Base-by-base conservation (phyloP, 176 grass and related monocot genomes). In the Aegilops bicornis region DNA sequence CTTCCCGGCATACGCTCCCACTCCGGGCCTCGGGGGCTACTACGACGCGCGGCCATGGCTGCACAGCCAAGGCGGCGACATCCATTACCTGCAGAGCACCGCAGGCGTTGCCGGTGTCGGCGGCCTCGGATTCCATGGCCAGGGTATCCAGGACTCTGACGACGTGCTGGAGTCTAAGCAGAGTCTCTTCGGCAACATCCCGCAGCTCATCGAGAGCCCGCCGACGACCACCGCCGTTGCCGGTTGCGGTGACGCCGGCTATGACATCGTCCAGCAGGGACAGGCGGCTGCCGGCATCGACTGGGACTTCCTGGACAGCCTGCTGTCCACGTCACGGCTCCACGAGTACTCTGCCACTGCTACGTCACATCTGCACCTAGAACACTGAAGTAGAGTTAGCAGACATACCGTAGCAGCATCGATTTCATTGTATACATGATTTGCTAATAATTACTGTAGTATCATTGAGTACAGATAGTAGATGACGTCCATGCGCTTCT, bases 281-380 rank as follows among this genome's bases (percentile, higher is more conserved):
- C 20, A 50, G 8, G 23, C 1, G 7, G 42, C 7, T 0, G 61
- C 20, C 14, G 60, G 47, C 40, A 62, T 92, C n/a, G 91, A 96
- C 79, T 93, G 94, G 91, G 91, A 88, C 50, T 88, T 93, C 61
- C 64, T 96, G 19, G 94, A 96, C 83, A 90, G 78, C 42, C 68
- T 93, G 87, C 68, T 95, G 13, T 91, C 91, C 1, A 81, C 85
- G 29, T 91, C 86, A 22, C 36, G 8, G 36, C 35, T 36, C 0
- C 35, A 36, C 35, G 90, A 87, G 0, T 73, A 85, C 24, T 74
- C 89, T 39, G 20, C 20, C 10, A 71, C 10, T 15, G 88, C 89
- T 63, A 15, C 89, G 82, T 12, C 68, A 0, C 68, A 71, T 0
- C 29, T 81, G 5, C 68, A 70, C 20, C 20, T 72, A 2, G 35